Conservation (phyloP, 805 yeast genomes). For the Yamadazyma philogaea region DNA sequence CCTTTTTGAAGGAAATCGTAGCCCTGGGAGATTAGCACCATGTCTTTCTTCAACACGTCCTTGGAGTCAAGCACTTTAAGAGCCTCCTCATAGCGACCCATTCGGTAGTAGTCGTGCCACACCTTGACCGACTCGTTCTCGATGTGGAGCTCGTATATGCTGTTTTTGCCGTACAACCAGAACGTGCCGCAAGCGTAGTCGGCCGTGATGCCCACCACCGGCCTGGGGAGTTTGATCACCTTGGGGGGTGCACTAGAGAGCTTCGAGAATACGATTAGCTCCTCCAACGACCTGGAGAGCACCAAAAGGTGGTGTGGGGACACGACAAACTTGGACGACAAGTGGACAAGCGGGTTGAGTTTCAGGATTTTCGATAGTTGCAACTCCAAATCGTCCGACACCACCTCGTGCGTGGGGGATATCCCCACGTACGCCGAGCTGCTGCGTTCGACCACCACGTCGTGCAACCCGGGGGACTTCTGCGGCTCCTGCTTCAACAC, state of each 20-base stretch:
- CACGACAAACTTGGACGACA: conserved; percentile 17
- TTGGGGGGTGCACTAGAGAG: conserved; percentile 19
- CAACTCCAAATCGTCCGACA: conserved; percentile 32
- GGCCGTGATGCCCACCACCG: conserved; percentile 27
- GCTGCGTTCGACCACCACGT: conserved; percentile 11
- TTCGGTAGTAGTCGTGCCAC: conserved; percentile 53
- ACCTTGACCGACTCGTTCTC: conserved; percentile 68
- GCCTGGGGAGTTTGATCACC: conserved; percentile 11
- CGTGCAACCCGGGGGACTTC: not conserved
- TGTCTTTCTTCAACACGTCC: conserved; percentile 23
- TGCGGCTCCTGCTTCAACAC: conserved; percentile 25
- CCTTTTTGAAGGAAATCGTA: conserved; percentile 34
- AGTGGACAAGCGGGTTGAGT: conserved; percentile 6
- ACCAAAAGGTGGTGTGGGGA: conserved; percentile 31
- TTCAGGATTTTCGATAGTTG: conserved; percentile 17
- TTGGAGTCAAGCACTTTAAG: conserved; percentile 31
- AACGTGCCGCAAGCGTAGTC: conserved; percentile 47
- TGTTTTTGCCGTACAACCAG: conserved; percentile 67
- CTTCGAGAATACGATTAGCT: conserved; percentile 28
- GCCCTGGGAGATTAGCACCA: conserved; percentile 36
- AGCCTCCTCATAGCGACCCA: conserved; percentile 63
- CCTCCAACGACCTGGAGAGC: conserved; percentile 15
- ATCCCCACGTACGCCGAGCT: conserved; percentile 16
- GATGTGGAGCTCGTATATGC: conserved; percentile 69
- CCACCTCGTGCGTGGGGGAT: conserved; percentile 17